Evolutionary conservation across 1,284 basidiomycete species (phyloP), one percentile per base, ranked within the genome.

Genomic region (Malassezia sp.): DNA sequence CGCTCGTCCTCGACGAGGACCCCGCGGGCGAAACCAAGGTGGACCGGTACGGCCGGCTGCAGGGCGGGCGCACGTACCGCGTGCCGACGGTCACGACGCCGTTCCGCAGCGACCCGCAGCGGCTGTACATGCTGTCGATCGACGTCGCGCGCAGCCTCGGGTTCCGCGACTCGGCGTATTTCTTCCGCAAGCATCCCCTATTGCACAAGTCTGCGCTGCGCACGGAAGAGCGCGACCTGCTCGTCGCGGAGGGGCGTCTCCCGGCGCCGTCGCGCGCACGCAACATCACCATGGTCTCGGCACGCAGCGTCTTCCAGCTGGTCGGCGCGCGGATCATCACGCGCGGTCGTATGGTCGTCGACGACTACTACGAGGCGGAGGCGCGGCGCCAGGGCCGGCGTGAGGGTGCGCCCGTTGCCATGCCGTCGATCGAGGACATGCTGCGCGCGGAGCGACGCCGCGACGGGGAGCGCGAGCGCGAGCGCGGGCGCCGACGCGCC

Each of bases 111-210:
- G 74, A 95, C 65, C 82, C 86, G 5, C 78, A 85, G 38, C 79
- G 84, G 40, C 76, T 81, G 53, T 97, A 95, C 74, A 85, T 93
- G 78, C 82, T 97, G 34, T 87, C 91, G 10, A 95, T 97, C 54
- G 91, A 97, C 64, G 90, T 89, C 4, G 91, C 91, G 0, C 81
- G 91, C 21, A 85, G 85, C 3, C 89, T 86, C 30, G 93, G 91
- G 2, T 96, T 89, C 73, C 80, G 87, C 45, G 93, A 97, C 72
- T 95, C 90, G 8, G 75, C 96, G 10, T 95, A 93, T 71, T 95
- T 96, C 71, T 91, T 95, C 73, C 82, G 93, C 10, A 79, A 85
- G 5, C 91, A 91, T 60, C 81, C 81, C 0, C 79, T 86, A 26
- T 83, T 93, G 18, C 77, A 88, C 75, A 96, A 96, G 72, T 76